Base-by-base conservation (phyloP, 306 rosid species). In the Carpinus viminea region DNA sequence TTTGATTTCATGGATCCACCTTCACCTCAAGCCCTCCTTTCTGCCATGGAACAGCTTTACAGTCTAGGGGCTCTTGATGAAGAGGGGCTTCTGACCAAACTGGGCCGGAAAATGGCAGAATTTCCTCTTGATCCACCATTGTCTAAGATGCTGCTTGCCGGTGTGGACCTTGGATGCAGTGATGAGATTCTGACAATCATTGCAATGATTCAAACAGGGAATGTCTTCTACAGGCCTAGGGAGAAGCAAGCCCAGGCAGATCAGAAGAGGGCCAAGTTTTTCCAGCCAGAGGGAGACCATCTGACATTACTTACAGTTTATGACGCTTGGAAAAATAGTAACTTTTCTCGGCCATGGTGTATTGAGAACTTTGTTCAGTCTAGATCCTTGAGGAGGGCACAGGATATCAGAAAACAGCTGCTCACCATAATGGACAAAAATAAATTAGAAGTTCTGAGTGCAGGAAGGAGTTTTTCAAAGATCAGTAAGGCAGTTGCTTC, bases 191-290 rank as follows among this genome's bases (percentile, higher is more conserved):
- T 91, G 87, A 91, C 96, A 26, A 90, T 93, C 74, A 91, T 90
- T 80, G 90, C 98, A 64, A 91, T 93, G 98, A 88, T 93, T 79
- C 92, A 87, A 81, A 92, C 98, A 0, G 98, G 98, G 20, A 91
- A 91, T 79, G 87, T 91, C 47, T 91, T 91, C 79, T 91, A 90
- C 87, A 83, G 93, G 87, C 96, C n/a, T n/a, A n/a, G n/a, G n/a
- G n/a, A n/a, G n/a, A n/a, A n/a, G n/a, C n/a, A n/a, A n/a, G n/a
- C 98, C 79, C 96, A 91, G 80, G 98, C 98, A 59, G 98, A 91
- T 89, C 93, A 90, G 87, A 93, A 93, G 82, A 88, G 90, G 78
- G 97, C 93, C 80, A 93, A 90, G 78, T 93, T 91, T 85, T 90
- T 91, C 81, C 98, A 93, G 79, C 93, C 97, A 17, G 97, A 93